Base-by-base conservation (phyloP, 345 rosid genomes). In the Eucalyptus sp. region DNA sequence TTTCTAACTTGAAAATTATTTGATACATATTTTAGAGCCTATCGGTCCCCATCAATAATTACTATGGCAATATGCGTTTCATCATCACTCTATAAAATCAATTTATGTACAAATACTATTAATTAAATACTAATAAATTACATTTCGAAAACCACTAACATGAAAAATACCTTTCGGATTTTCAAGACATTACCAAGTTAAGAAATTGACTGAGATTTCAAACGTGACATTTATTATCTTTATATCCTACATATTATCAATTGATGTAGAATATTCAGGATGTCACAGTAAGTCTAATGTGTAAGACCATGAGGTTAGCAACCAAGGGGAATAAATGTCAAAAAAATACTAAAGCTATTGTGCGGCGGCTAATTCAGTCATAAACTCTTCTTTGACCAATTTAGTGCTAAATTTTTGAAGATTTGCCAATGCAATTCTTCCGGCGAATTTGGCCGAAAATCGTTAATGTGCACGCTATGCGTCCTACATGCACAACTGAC, bases 291-390 rank as follows among this genome's bases (percentile, higher is more conserved):
- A 60, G 31, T 60, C n/a, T 60, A 27, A 27, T 27, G 31, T 60
- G 56, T 27, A 27, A 60, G 66, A 60, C 0, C n/a, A 11, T 3
- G 66, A 12, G 66, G 31, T 60, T 27, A 60, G 66, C 66, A 27
- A 60, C 14, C 31, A 60, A 60, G 12, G n/a, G 14, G 16, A 27
- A 60, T 60, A 27, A 60, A 11, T 60, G 66, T 60, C 7, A 2
- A 60, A 60, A 60, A 60, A 27, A 5, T 27, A 29, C n/a, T 25
- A 60, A 27, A 60, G 3, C 6, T 60, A 60, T 60, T 27, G n/a
- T 25, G n/a, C 1, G 8, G 2, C 4, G 14, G 7, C 7, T 13
- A 60, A 60, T 60, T 27, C 1, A 4, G 15, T 27, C 16, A 1
- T 60, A 60, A 60, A 60, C 15, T 27, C 12, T 60, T 60, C n/a